Base-by-base conservation (phyloP, 768 basidiomycete species). In the Collybiopsis luxurians region DNA sequence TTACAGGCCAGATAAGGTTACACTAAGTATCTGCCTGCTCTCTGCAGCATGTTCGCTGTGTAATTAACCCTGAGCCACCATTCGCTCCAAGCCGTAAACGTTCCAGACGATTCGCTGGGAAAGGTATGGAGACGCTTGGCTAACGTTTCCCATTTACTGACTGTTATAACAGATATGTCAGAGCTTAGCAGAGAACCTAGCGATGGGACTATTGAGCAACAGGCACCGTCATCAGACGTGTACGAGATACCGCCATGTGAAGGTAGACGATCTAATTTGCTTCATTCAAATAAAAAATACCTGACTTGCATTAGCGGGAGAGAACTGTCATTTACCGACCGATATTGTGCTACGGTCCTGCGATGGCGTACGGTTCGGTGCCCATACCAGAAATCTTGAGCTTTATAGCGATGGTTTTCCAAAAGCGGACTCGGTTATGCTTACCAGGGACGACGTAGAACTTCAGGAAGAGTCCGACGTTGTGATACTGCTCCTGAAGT, bases 391-490 rank as follows among this genome's bases (percentile, higher is more conserved):
- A 15, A 52, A 54, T 34, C 57, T 59, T 2, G 42, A 27, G 10
- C 23, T 39, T 2, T 59, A 54, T 23, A 54, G 52, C 53, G 53
- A 59, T 31, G 51, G 27, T 10, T 59, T 59, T 38, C 57, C 57
- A 4, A 44, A 19, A 4, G 36, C 50, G 10, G 23, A 44, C 39
- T 54, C 53, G 26, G 19, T 36, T 2, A 17, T 4, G 21, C 40
- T n/a, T 17, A 12, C 53, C 15, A 2, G 26, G 10, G 55, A 48
- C 34, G 47, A 47, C 12, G 43, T 55, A 2, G 42, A 17, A 13
- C 34, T 59, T 7, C 10, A 53, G 6, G 57, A 59, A 21, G 34
- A 44, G 36, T 34, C 57, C 15, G 53, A 55, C 4, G 30, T 55
- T 6, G 11, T 59, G 6, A 17, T 19, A 28, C 46, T 59, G 11